Evolutionary conservation across 164 flowering plant genomes (phyloP).

Genomic region (Stephania japonica): DNA sequence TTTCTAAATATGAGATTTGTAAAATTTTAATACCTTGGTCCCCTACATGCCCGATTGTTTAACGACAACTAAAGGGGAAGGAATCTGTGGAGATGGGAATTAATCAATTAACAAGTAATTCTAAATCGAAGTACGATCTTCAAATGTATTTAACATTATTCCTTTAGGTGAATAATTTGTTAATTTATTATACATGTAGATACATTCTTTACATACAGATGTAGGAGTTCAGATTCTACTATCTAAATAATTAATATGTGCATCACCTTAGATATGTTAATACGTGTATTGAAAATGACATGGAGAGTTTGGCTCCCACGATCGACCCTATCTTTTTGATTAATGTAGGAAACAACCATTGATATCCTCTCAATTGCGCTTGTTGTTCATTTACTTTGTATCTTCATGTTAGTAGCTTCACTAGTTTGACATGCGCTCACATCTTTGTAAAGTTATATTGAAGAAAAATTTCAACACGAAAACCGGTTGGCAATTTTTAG

Average conservation of each 20-base stretch:
- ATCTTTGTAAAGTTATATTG: too few species aligned
- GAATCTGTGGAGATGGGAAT: neutral
- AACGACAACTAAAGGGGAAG: neutral
- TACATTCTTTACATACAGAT: neutral
- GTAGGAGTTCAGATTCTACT: neutral
- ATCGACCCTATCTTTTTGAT: neutral
- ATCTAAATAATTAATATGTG: neutral
- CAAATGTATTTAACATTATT: neutral
- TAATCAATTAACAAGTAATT: neutral
- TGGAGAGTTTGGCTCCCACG: slow-evolving; percentile 1
- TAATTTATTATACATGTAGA: neutral
- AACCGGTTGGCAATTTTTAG: too few species aligned
- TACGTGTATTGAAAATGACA: neutral
- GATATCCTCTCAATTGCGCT: neutral
- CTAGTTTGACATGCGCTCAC: too few species aligned
- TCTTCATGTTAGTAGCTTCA: neutral
- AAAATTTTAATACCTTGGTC: neutral
- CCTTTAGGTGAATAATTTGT: neutral
- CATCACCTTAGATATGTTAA: neutral
- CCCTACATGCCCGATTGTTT: neutral
- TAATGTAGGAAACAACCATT: neutral
- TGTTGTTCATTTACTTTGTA: neutral
- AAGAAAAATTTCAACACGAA: too few species aligned
- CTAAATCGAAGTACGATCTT: neutral
- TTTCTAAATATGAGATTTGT: too few species aligned